Base-by-base conservation (phyloP, 352 stramenopile genomes). In the Globisporangium nunn region DNA sequence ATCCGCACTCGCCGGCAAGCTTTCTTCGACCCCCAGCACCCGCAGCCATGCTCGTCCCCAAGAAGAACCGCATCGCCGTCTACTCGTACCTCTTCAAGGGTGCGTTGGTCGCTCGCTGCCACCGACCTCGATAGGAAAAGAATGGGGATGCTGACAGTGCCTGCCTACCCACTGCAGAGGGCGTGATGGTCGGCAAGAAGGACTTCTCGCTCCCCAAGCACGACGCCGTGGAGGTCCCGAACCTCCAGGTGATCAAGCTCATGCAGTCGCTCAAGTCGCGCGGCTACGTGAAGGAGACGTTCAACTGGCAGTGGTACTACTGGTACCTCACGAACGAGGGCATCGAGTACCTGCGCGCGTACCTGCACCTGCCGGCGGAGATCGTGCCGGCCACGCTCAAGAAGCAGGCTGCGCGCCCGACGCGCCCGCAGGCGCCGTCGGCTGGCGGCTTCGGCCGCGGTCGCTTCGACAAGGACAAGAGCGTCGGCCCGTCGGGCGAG, bases 241-340 rank as follows among this genome's bases (percentile, higher is more conserved):
- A 99, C 88, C 90, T 99, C 62, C 93, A 99, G 75, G 97, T 98
- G 60, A 95, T 98, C 68, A 97, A 97, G 78, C 81, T 98, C 64
- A 97, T 99, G 81, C 98, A 98, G 78, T 99, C 93, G 64, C 89
- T 99, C 63, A 96, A 97, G 75, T 98, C 91, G 61, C 92, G 93
- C 62, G 96, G 93, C 67, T 98, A 97, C 79, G 86, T 99, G 56
- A 97, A 96, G 64, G 88, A 99, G 78, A 99, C 97, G 57, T 99
- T 99, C 90, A 98, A 96, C 74, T 99, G 97, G 97, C 96, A 99
- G 81, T 98, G 97, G 84, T 98, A 97, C 78, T 99, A 99, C 93
- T 99, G 95, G 85, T 99, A 98, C 88, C 85, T 99, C 52, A 99
- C 96, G 49, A 95, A 97, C 68, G 96, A 98, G 71, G 97, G 97